Percentiles rank a stretch among this genome's conserved stretches.
Conservation (phyloP, 1,284 basidiomycete genomes). For the Kalmanozyma brasiliensis region DNA sequence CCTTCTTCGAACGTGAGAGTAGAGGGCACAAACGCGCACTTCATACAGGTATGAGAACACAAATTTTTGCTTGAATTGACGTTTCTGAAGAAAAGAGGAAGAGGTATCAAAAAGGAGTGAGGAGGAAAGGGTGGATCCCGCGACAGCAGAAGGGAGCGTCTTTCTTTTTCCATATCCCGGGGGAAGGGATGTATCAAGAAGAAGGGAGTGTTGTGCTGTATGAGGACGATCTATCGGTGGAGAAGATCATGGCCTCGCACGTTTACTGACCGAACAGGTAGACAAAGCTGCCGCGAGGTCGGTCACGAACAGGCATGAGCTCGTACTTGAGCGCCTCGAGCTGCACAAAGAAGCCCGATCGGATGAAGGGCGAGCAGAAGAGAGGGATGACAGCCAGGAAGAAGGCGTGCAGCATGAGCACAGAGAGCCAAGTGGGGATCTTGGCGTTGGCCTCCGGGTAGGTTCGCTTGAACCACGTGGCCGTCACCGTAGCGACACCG, state of each 20-base stretch:
- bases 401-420: conserved; percentile 58
- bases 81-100: too few relatives aligned
- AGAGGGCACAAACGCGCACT: too few relatives aligned
- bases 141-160: background rate
- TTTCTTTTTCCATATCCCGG: background rate
- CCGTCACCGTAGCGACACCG: conserved; percentile 59
- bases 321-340: conserved; percentile 60
- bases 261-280: conserved; percentile 57
- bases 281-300: conserved; percentile 57
- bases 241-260: too few relatives aligned
- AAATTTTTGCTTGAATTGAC: too few relatives aligned
- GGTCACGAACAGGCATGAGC: conserved; percentile 46
- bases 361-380: conserved; percentile 64
- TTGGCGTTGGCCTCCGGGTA: conserved; percentile 53
- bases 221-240: too few relatives aligned
- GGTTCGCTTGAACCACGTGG: conserved; percentile 59
- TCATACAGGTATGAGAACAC: too few relatives aligned
- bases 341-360: conserved; percentile 60
- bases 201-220: too few relatives aligned
- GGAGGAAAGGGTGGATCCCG: too few relatives aligned
- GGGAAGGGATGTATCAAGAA: too few relatives aligned
- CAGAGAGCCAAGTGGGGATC: conserved; percentile 54
- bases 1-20: too few relatives aligned
- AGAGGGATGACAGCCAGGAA: conserved; percentile 57
- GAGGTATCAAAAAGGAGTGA: too few relatives aligned